Base-by-base conservation (phyloP, 305 asterid species). In the Plantago lanceolata region DNA sequence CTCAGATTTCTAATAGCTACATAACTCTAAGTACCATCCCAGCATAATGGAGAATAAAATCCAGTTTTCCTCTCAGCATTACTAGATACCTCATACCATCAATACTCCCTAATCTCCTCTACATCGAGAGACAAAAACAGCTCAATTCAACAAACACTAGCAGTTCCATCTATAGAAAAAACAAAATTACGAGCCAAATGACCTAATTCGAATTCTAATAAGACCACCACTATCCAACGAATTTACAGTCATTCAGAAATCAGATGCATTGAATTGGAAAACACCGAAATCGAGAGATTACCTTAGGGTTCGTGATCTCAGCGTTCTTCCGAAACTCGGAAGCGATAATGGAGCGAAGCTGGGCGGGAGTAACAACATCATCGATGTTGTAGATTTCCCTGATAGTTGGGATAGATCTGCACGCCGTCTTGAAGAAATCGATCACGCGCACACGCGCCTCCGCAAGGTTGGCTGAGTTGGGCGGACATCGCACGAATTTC, bases 341-440 rank as follows among this genome's bases (percentile, higher is more conserved):
- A 45, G 95, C 71, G 69, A 92, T 73, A 65, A 80, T 44, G 47
- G 96, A 71, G 67, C 96, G 95, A 57, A 87, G 95, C 75, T 85
- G 72, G 20, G 86, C 29, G 16, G 96, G 89, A 24, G 84, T 26
- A 37, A 78, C 94, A 65, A 92, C 95, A 53, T 89, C 96, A 68
- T 84, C 78, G 11, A 92, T 76, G 72, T 71, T 78, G 76, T 89
- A 92, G 48, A 85, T 77, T 0, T 92, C 96, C 95, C 87, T 85
- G 53, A 89, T 74, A 2, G 76, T 74, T 43, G 96, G 98, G 70
- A 92, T 72, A 66, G 96, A 92, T 84, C 96, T 82, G 79, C 96
- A 92, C 18, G 91, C 85, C 76, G 81, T 69, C 81, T 78, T 81
- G 78, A 87, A 89, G 76, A 92, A 86, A 17, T 81, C 86, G 70